Percentiles rank a stretch among this genome's conserved stretches.
These are phyloP conservation scores for Volvox carteri DNA, from an alignment of 163 green algal genomes.

Conservation along the genomic window DNA sequence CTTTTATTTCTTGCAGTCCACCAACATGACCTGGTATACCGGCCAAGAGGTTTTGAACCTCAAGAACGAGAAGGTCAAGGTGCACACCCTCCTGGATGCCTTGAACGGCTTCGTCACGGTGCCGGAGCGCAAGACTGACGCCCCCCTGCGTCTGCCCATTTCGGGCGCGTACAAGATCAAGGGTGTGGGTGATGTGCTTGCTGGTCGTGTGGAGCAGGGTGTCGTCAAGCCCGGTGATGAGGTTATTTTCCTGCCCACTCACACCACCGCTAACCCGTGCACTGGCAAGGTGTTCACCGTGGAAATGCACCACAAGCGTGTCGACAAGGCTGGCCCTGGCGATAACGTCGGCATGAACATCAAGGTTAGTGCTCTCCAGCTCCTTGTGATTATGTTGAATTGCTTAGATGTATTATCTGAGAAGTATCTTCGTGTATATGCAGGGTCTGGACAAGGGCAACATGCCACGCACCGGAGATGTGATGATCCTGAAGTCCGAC, in stretches of 20 bases:
- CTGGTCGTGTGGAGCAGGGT: constrained; percentile 98
- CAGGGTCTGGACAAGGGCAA: constrained; percentile 93
- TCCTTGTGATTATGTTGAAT: too few relatives aligned
- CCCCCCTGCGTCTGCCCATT: constrained; percentile 96
- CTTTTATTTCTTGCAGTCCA: constrained; percentile 70
- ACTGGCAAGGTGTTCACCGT: constrained; percentile 98
- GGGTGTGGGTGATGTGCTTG: constrained; percentile 99
- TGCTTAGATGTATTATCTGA: not conserved
- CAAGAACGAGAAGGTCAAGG: constrained; percentile 70
- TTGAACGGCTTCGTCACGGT: constrained; percentile 92
- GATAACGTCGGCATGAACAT: constrained; percentile 99
- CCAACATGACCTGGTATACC: constrained; percentile 98
- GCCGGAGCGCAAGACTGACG: constrained; percentile 90
- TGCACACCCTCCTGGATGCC: constrained; percentile 94
- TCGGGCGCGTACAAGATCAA: constrained; percentile 99
- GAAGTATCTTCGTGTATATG: too few relatives aligned
- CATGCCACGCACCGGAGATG: constrained; percentile 88
- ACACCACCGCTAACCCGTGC: constrained; percentile 93
- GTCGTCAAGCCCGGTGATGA: constrained; percentile 96
- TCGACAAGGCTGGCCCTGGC: constrained; percentile 95
- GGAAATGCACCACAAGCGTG: constrained; percentile 99
- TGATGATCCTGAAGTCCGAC: constrained; percentile 96
- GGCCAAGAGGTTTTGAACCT: constrained; percentile 82
- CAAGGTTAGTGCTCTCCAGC: constrained; percentile 77
- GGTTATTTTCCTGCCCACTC: constrained; percentile 96